Conservation (phyloP, 805 yeast species). For the Cyberlindnera mississippiensis region DNA sequence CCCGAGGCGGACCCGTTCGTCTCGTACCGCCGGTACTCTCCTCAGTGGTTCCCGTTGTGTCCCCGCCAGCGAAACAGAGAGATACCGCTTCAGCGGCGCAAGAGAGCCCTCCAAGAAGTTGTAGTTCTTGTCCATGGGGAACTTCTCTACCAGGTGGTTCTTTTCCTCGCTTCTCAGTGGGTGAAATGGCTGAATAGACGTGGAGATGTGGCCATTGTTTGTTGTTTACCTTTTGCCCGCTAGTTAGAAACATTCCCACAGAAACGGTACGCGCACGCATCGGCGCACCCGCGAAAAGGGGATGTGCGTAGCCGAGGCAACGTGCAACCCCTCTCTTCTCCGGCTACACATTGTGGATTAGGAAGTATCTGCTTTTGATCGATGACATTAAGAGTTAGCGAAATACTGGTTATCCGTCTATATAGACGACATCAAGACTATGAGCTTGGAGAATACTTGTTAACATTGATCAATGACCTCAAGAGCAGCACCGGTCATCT, state of each 20-base stretch:
- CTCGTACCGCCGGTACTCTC: neutral
- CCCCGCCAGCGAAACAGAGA: conserved; percentile 13
- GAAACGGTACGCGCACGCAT: neutral
- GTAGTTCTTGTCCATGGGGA: conserved; percentile 9
- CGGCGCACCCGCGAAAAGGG: too few species aligned
- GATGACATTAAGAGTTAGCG: too few species aligned
- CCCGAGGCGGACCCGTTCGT: neutral
- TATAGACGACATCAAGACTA: too few species aligned
- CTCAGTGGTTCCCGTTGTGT: neutral
- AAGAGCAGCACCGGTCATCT: too few species aligned
- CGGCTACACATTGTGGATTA: neutral
- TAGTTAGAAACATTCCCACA: neutral
- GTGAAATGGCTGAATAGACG: neutral
- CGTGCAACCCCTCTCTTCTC: neutral
- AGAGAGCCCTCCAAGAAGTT: conserved; percentile 21
- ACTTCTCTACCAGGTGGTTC: too few species aligned
- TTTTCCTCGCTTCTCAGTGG: too few species aligned
- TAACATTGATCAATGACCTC: too few species aligned
- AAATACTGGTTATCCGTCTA: too few species aligned
- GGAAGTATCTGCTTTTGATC: too few species aligned
- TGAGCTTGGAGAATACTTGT: too few species aligned
- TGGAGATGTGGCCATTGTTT: neutral
- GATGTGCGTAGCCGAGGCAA: conserved; percentile 3
- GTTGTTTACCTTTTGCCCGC: conserved; percentile 3
- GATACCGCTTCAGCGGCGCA: conserved; percentile 24